Percentiles rank a stretch among this genome's conserved stretches.
Evolutionary conservation across 179 eudicot species (phyloP).

Genomic region (Corrigiola litoralis): DNA sequence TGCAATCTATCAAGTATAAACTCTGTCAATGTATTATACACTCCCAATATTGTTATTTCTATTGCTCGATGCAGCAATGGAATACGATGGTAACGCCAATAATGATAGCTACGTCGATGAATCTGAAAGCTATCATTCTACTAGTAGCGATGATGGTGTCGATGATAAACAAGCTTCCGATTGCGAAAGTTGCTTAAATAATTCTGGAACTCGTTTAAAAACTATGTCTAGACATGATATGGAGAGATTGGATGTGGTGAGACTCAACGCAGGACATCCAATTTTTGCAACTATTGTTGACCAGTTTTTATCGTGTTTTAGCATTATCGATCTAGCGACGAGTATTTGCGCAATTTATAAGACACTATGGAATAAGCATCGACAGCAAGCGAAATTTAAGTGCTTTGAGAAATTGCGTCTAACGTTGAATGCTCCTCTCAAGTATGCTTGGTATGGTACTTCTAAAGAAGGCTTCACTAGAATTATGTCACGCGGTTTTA

Average conservation of each 20-base stretch:
- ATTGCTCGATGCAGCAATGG: too few species aligned
- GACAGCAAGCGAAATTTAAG: neutral
- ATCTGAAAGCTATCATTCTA: too few species aligned
- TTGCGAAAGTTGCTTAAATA: slow-evolving; percentile 8
- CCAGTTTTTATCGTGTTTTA: neutral
- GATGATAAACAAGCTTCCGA: slow-evolving; percentile 7
- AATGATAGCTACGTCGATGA: too few species aligned
- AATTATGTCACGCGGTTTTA: slow-evolving; percentile 20
- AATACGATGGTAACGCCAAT: too few species aligned
- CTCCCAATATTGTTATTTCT: too few species aligned
- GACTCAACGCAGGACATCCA: neutral
- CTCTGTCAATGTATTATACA: too few species aligned
- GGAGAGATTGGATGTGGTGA: neutral
- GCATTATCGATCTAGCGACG: neutral
- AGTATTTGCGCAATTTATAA: slow-evolving; percentile 4
- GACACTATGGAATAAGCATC: slow-evolving; percentile 3
- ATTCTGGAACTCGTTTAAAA: too few species aligned
- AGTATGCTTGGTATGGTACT: slow-evolving; percentile 18
- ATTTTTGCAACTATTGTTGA: neutral
- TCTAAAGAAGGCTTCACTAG: slow-evolving; percentile 2
- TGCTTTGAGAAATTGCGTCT: slow-evolving; percentile 10
- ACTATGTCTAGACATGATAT: neutral
- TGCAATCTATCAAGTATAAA: too few species aligned
- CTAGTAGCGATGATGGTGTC: too few species aligned
- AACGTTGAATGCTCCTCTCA: neutral